These are phyloP conservation scores for Madurella fahalii DNA, from an alignment of 2,329 filamentous ascomycete species.

Conservation along the genomic window DNA sequence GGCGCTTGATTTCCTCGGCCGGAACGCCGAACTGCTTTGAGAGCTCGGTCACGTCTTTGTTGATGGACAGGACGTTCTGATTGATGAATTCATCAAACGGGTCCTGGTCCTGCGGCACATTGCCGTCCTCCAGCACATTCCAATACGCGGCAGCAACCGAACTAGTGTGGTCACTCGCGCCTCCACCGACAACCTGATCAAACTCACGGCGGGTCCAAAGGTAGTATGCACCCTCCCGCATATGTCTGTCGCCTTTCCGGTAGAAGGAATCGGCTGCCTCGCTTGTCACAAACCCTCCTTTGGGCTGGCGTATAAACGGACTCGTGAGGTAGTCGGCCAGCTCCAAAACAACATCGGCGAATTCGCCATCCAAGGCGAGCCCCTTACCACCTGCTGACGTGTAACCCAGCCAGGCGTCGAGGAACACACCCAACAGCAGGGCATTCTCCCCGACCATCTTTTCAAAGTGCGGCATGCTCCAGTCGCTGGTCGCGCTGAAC, in stretches of 20 bases:
- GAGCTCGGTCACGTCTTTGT: conserved; percentile 63
- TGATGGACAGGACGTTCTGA: conserved; percentile 80
- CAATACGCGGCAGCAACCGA: conserved; percentile 78
- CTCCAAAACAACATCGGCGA: conserved; percentile 74
- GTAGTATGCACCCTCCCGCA: conserved; percentile 89
- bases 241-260: conserved; percentile 69
- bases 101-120: conserved; percentile 77
- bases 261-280: conserved; percentile 87
- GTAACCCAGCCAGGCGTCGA: conserved; percentile 71
- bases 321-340: conserved; percentile 82
- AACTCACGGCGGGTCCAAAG: conserved; percentile 91
- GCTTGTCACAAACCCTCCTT: conserved; percentile 78
- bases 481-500: conserved; percentile 87
- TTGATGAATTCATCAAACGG: conserved; percentile 92
- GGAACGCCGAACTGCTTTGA: conserved; percentile 71
- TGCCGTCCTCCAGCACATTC: conserved; percentile 78
- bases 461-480: conserved; percentile 94
- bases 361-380: conserved; percentile 55
- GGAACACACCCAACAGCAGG: conserved; percentile 75
- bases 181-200: conserved; percentile 64
- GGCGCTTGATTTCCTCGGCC: conserved; percentile 62
- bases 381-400: neutral
- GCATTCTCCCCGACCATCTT: conserved; percentile 95
- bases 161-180: conserved; percentile 50
- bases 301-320: conserved; percentile 59